Evolutionary conservation across 2,329 filamentous ascomycete species (phyloP).

Genomic region (Paramyrothecium roridum): DNA sequence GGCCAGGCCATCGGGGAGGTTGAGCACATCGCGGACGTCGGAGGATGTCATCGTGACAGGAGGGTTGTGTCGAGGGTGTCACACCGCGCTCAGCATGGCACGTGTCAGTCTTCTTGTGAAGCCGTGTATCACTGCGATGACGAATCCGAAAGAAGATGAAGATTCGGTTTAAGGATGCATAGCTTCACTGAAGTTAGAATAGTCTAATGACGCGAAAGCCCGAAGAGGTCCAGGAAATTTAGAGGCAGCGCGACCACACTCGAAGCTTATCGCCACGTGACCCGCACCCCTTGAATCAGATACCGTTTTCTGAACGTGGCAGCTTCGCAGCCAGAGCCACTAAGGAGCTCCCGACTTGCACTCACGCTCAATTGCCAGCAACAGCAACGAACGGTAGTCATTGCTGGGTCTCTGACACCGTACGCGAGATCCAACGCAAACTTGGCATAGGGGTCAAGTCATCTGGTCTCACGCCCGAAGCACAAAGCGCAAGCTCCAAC

Average conservation of each 20-base stretch:
- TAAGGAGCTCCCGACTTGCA: not conserved
- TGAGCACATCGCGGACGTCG: slow-evolving; percentile 86
- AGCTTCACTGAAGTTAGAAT: no score
- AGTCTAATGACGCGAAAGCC: no score
- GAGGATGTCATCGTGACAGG: slow-evolving; percentile 61
- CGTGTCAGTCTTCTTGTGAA: no score
- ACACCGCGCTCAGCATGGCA: not conserved
- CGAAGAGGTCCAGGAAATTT: no score
- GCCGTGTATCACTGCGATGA: no score
- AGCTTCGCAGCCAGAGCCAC: slow-evolving; percentile 31
- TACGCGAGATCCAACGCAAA: not conserved
- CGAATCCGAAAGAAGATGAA: no score
- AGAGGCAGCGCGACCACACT: no score
- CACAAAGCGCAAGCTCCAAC: not conserved
- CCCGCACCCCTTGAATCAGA: slow-evolving; percentile 21
- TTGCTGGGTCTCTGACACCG: not conserved
- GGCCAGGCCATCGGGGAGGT: slow-evolving; percentile 60
- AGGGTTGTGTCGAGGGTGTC: not conserved
- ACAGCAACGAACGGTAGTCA: not conserved
- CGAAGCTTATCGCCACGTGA: slow-evolving; percentile 28
- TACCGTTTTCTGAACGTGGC: slow-evolving; percentile 49
- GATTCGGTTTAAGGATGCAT: no score
- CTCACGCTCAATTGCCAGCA: not conserved
- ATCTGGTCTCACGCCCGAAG: not conserved
- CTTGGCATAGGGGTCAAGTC: not conserved